These are phyloP conservation scores for Chalciporus pseudorubinellus DNA, from an alignment of 768 basidiomycete species.

Conservation along the genomic window DNA sequence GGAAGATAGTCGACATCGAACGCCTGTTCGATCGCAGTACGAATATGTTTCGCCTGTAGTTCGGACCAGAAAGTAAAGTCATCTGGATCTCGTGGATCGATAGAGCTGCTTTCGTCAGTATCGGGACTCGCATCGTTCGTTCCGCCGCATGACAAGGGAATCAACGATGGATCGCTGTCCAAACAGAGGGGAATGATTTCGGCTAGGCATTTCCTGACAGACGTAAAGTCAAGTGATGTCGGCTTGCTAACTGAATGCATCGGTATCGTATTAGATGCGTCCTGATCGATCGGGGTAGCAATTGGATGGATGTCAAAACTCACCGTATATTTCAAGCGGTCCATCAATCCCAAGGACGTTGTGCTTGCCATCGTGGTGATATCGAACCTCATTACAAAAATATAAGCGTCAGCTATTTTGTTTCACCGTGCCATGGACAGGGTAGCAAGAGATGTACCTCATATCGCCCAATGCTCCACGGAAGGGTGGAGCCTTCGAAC, in stretches of 20 bases:
- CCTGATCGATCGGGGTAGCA: background rate
- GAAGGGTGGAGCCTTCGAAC: slow-evolving; percentile 77
- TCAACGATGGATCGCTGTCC: slow-evolving; percentile 78
- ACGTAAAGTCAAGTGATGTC: slow-evolving; percentile 54
- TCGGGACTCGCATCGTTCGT: slow-evolving; percentile 19
- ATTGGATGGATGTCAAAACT: slow-evolving; percentile 25
- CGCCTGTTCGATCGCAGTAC: slow-evolving; percentile 69
- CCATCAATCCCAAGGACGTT: slow-evolving; percentile 88
- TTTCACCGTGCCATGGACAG: background rate
- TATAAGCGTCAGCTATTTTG: slow-evolving; percentile 1
- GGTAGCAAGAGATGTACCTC: slow-evolving; percentile 45
- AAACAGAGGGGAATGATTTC: slow-evolving; percentile 83
- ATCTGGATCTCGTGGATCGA: slow-evolving; percentile 67
- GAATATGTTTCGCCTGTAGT: slow-evolving; percentile 87
- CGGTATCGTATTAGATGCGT: background rate
- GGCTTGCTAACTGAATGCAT: slow-evolving; percentile 66
- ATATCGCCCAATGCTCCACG: slow-evolving; percentile 84
- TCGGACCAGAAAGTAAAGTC: slow-evolving; percentile 96
- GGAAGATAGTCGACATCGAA: slow-evolving; percentile 88
- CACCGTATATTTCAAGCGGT: slow-evolving; percentile 88
- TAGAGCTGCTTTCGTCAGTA: slow-evolving; percentile 9
- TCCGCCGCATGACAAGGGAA: slow-evolving; percentile 66
- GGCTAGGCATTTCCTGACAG: slow-evolving; percentile 64
- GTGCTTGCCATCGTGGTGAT: slow-evolving; percentile 97
- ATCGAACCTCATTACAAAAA: slow-evolving; percentile 57